Evolutionary conservation across 768 basidiomycete species (phyloP).

Genomic region (Macrolepiota albuminosa): DNA sequence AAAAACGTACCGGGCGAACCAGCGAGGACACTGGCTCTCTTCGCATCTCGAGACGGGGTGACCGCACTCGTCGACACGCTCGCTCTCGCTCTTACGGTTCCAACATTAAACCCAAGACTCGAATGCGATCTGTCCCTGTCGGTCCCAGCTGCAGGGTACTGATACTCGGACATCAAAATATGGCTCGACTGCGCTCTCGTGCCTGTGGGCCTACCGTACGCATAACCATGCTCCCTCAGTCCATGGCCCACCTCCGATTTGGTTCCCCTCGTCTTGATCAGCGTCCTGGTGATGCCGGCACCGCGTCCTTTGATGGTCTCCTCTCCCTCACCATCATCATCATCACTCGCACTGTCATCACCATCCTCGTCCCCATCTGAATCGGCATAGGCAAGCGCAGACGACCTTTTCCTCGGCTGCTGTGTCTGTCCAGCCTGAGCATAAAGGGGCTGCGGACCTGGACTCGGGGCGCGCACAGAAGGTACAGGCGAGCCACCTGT

Average conservation of each 20-base stretch:
- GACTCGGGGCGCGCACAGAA: conserved; percentile 26
- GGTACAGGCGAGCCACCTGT: conserved; percentile 56
- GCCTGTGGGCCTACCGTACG: not conserved
- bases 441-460: conserved; percentile 29
- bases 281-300: conserved; percentile 6
- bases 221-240: conserved; percentile 3
- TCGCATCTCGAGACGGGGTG: conserved; percentile 45
- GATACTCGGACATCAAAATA: conserved; percentile 10
- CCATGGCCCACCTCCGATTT: conserved; percentile 42
- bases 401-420: conserved; percentile 3
- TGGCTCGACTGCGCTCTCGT: conserved; percentile 27
- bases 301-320: conserved; percentile 22
- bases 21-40: conserved; percentile 40
- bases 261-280: conserved; percentile 11
- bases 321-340: conserved; percentile 22
- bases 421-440: not conserved
- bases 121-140: conserved; percentile 27
- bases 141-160: not conserved
- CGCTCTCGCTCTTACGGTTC: conserved; percentile 35
- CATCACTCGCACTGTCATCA: conserved; percentile 18
- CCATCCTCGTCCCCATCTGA: conserved; percentile 24
- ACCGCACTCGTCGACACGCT: conserved; percentile 58
- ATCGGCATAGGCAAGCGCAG: conserved; percentile 15
- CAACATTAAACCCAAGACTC: conserved; percentile 26
- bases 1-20: conserved; percentile 2